Conservation (phyloP, 75 land plant genomes). For the Azolla pinnata region DNA sequence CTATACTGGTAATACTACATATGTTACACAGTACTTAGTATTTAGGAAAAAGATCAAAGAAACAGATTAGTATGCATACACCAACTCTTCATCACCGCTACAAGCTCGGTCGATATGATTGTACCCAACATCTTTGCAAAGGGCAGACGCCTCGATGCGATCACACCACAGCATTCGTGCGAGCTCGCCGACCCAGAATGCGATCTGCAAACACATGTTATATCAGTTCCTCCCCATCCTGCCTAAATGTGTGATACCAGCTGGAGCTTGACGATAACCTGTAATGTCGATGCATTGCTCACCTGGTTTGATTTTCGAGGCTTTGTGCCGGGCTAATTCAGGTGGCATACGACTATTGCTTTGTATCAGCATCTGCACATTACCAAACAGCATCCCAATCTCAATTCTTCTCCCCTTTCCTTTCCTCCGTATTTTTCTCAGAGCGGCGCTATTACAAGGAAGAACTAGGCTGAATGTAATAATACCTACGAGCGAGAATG, state of each 20-base stretch:
- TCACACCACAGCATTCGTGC: conserved; percentile 74
- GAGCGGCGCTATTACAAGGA: too few species aligned
- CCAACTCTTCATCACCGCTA: too few species aligned
- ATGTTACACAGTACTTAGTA: too few species aligned
- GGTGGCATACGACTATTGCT: conserved; percentile 93
- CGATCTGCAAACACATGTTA: conserved; percentile 19
- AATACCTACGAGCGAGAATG: too few species aligned
- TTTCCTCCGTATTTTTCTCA: not conserved
- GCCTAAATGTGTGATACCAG: not conserved
- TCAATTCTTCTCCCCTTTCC: not conserved
- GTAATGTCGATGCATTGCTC: not conserved
- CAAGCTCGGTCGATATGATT: too few species aligned
- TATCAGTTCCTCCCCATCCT: not conserved
- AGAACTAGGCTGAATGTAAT: too few species aligned
- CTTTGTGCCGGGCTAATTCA: conserved; percentile 85
- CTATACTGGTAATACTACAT: too few species aligned
- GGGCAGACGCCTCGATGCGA: conserved; percentile 37
- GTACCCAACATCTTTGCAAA: too few species aligned
- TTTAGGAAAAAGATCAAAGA: too few species aligned
- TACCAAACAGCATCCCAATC: not conserved
- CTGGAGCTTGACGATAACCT: not conserved
- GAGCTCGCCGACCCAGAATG: conserved; percentile 69
- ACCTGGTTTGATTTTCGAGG: conserved; percentile 94
- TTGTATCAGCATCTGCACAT: conserved; percentile 65
- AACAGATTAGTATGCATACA: too few species aligned